A percentile compares a stretch with the other conserved stretches of the same genome.
phyloP scores from a whole-genome alignment of 192 early-diverging fungal genomes.

The Podila verticillata region DNA sequence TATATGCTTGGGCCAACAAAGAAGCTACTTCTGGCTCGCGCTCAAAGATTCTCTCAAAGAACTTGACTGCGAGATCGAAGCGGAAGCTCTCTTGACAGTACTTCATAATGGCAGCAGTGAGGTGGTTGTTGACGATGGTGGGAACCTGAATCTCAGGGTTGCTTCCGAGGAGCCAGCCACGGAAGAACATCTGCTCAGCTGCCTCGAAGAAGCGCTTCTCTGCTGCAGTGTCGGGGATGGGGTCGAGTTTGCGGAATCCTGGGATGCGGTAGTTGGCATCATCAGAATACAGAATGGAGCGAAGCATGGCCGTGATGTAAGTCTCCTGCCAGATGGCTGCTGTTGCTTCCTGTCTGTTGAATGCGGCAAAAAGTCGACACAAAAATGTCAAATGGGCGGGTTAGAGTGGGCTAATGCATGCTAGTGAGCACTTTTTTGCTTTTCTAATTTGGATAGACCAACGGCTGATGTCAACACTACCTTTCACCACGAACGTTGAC shows the following conservation, averaged over 20 bases:
- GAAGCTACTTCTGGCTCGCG: slow-evolving; percentile 93
- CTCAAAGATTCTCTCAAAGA: slow-evolving; percentile 78
- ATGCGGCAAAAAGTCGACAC: background rate
- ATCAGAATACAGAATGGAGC: slow-evolving; percentile 91
- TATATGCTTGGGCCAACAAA: slow-evolving; percentile 82
- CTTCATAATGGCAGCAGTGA: slow-evolving; percentile 88
- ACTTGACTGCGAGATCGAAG: slow-evolving; percentile 78
- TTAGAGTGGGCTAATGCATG: background rate
- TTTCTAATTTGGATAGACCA: background rate
- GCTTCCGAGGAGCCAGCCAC: slow-evolving; percentile 93
- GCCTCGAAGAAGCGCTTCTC: slow-evolving; percentile 90
- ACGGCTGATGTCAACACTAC: slow-evolving; percentile 43
- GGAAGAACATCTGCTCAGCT: slow-evolving; percentile 83
- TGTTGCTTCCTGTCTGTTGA: slow-evolving; percentile 70
- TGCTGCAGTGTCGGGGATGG: slow-evolving; percentile 75
- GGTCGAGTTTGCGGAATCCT: slow-evolving; percentile 91
- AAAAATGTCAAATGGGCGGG: background rate
- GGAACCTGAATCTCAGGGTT: slow-evolving; percentile 96
- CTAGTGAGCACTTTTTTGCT: background rate
- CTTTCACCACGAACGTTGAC: slow-evolving; percentile 91
- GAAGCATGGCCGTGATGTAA: slow-evolving; percentile 86
- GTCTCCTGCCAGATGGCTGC: slow-evolving; percentile 92
- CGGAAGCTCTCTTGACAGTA: slow-evolving; percentile 91
- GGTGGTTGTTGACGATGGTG: slow-evolving; percentile 87
- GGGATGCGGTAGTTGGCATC: slow-evolving; percentile 86